These are phyloP conservation scores for Mimosa pudica DNA, from an alignment of 306 rosid genomes.

Conservation along the genomic window DNA sequence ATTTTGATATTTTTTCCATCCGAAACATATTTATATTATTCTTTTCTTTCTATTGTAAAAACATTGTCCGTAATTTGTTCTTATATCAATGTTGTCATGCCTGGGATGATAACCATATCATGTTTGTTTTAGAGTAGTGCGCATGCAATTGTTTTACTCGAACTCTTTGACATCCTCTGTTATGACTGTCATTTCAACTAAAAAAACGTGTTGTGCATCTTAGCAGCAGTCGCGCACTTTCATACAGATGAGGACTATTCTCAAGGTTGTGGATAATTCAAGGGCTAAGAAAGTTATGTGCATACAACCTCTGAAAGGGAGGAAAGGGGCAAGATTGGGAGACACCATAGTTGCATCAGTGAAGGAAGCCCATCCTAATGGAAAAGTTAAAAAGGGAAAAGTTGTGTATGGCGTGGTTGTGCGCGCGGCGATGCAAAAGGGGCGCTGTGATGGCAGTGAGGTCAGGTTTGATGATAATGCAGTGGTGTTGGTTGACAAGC, in stretches of 20 bases:
- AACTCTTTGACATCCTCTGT: constrained; percentile 1
- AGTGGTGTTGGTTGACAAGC: constrained; percentile 86
- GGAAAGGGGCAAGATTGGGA: constrained; percentile 88
- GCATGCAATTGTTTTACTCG: background rate
- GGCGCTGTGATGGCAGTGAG: constrained; percentile 90
- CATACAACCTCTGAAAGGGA: constrained; percentile 85
- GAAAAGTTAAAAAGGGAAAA: constrained; percentile 76
- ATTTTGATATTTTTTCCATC: background rate
- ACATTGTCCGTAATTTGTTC: background rate
- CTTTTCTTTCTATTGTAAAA: background rate
- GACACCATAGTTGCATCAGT: constrained; percentile 89
- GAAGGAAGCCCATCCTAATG: constrained; percentile 90
- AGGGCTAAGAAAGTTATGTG: constrained; percentile 95
- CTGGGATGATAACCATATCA: background rate
- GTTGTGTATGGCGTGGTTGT: constrained; percentile 75
- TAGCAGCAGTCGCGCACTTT: constrained; percentile 70
- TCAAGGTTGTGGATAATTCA: constrained; percentile 87
- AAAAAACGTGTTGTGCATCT: background rate
- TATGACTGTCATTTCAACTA: background rate
- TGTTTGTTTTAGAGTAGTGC: background rate
- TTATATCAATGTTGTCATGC: background rate
- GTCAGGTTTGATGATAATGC: constrained; percentile 88
- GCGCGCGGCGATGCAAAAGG: constrained; percentile 71
- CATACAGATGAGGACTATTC: constrained; percentile 92
- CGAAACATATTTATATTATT: background rate